Conservation (phyloP, 108 stramenopile species). For the Fistulifera solaris region DNA sequence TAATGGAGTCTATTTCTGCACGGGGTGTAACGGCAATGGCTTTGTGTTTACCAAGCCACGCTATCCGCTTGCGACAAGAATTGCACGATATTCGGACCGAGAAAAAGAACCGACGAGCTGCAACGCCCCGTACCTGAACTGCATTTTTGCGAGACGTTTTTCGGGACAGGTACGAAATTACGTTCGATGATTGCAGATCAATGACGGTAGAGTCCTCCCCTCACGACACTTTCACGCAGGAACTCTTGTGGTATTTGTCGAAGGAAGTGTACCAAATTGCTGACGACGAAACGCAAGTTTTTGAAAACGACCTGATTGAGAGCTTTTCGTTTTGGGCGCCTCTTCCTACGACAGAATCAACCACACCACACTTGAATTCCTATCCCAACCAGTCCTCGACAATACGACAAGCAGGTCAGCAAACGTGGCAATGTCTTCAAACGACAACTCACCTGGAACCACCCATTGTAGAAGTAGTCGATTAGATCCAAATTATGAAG, state of each 20-base stretch:
- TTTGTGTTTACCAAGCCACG: conserved; percentile 72
- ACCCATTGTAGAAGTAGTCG: conserved; percentile 61
- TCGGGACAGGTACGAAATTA: conserved; percentile 40
- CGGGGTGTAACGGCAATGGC: conserved; percentile 66
- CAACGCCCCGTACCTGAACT: conserved; percentile 41
- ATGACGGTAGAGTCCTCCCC: not conserved
- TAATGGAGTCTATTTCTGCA: conserved; percentile 80
- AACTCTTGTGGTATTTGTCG: conserved; percentile 74
- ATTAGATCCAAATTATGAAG: not conserved
- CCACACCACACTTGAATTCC: conserved; percentile 47
- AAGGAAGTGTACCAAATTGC: conserved; percentile 48
- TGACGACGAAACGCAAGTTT: not conserved
- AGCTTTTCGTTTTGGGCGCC: conserved; percentile 56
- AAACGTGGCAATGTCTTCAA: conserved; percentile 46
- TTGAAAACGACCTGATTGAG: conserved; percentile 21
- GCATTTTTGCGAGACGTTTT: conserved; percentile 66
- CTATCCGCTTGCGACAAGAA: too few species aligned
- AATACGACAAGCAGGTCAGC: conserved; percentile 24
- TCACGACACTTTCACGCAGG: conserved; percentile 15
- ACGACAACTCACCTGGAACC: conserved; percentile 22
- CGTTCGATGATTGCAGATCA: not conserved
- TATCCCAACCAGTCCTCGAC: conserved; percentile 46
- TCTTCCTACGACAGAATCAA: conserved; percentile 43
- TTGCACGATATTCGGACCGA: conserved; percentile 11
- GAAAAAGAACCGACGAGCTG: conserved; percentile 2